These are phyloP conservation scores for Penicillium paneum DNA, from an alignment of 2,329 filamentous ascomycete genomes.

Conservation along the genomic window DNA sequence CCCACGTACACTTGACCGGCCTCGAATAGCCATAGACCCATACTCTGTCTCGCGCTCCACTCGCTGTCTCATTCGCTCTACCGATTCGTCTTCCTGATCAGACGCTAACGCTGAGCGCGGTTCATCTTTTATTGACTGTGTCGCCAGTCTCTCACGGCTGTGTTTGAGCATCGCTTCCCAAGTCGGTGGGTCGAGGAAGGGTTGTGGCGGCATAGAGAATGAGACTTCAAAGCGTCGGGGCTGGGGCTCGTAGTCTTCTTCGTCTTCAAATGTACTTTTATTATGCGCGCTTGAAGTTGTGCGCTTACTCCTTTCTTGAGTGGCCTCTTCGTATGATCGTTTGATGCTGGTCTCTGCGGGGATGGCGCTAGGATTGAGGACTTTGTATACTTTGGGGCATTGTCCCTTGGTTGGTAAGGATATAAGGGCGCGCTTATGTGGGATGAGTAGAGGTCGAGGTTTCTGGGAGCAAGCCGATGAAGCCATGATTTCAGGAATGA, in stretches of 20 bases:
- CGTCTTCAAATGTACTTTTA: background rate
- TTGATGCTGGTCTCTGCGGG: conserved; percentile 21
- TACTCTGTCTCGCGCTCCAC: conserved; percentile 29
- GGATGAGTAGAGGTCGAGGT: conserved; percentile 25
- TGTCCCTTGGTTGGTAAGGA: conserved; percentile 1
- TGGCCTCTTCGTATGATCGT: conserved; percentile 1
- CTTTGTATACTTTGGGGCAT: conserved; percentile 4
- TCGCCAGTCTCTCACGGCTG: conserved; percentile 6
- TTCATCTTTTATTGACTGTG: conserved; percentile 1
- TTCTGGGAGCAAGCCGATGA: conserved; percentile 9
- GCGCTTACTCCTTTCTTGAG: background rate
- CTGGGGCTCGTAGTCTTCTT: background rate
- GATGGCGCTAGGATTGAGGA: conserved; percentile 24
- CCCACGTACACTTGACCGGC: conserved; percentile 22
- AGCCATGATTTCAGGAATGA: background rate
- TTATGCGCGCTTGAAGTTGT: background rate
- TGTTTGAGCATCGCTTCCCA: conserved; percentile 33
- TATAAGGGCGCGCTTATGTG: conserved; percentile 28
- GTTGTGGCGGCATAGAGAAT: conserved; percentile 35
- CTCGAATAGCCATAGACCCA: conserved; percentile 35
- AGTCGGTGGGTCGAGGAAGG: conserved; percentile 38
- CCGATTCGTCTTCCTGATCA: conserved; percentile 6
- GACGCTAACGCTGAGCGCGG: background rate
- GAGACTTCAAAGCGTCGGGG: conserved; percentile 30
- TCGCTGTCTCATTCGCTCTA: conserved; percentile 18